Evolutionary conservation across 2,329 filamentous ascomycete genomes (phyloP), one percentile per base, ranked within the genome.

Genomic region (Aspergillus jensenii): DNA sequence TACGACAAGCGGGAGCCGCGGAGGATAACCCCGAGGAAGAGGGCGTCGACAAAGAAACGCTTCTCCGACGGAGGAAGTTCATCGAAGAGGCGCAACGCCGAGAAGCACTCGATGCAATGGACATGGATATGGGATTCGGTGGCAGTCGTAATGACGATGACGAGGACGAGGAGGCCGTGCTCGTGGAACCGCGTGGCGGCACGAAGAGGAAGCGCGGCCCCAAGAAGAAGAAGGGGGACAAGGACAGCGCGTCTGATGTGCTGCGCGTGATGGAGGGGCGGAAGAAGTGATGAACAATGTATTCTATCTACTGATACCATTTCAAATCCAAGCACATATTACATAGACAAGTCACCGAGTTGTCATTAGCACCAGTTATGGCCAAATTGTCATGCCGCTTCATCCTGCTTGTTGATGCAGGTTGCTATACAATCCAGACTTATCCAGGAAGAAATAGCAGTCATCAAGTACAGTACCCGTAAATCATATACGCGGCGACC

Each of bases 91-190:
- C 80, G 9, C 71, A 69, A 45, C 73, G 74, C 9, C 78, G 77
- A n/a, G 76, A 87, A 55, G 89, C 90, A 65, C 85, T 93, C 48
- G 93, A 98, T 71, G 86, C 92, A 48, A 87, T 93, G 57, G 93
- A 99, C 75, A 84, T 99, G 77, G 95, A 99, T 69, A 85, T 98
- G 81, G 93, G 93, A 59, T 98, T 99, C 69, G 95, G 95, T 35
- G 90, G 87, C 19, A 95, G 89, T 69, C 84, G 93, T 54, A 92
- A 93, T 51, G 92, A 93, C 50, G 93, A 93, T 59, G 93, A 96
- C 62, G 84, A 52, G 17, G 49, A 89, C 62, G 90, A 92, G 41
- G 71, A 76, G 74, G 93, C 55, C 86, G 85, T 40, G 78, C 85
- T 67, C 90, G 72, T 76, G 56, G 72, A 70, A 25, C 37, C 45